These are phyloP conservation scores for Tetrahymena borealis DNA, from an alignment of 73 alveolate species.

Conservation along the genomic window DNA sequence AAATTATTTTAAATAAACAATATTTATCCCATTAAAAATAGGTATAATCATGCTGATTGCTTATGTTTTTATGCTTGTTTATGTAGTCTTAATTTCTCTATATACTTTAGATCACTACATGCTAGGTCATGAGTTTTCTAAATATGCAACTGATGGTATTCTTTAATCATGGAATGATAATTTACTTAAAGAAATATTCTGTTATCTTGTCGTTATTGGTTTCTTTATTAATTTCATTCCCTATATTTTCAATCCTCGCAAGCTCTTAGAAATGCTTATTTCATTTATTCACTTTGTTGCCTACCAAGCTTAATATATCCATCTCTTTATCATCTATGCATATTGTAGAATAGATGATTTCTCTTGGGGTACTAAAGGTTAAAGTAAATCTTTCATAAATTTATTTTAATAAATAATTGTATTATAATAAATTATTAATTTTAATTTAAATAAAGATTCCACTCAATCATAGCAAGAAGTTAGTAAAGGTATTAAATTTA, in stretches of 20 bases:
- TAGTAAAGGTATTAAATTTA: background rate
- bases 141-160: background rate
- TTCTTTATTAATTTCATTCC: background rate
- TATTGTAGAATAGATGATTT: constrained; percentile 42
- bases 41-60: background rate
- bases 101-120: background rate
- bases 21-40: background rate
- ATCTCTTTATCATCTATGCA: constrained; percentile 20
- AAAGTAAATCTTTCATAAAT: background rate
- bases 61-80: background rate
- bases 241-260: background rate
- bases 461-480: background rate
- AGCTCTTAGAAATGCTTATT: background rate
- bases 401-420: too few relatives aligned
- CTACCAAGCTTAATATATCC: constrained; percentile 21
- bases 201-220: background rate
- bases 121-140: background rate
- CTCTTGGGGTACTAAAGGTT: constrained; percentile 47
- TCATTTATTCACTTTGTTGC: constrained; percentile 10
- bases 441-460: background rate
- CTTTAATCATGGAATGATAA: background rate
- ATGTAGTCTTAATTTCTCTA: background rate
- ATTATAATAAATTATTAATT: too few relatives aligned
- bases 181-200: background rate
- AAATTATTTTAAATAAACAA: background rate